Evolutionary conservation across 1,284 basidiomycete genomes (phyloP).

Genomic region (Ustilago bromivora): DNA sequence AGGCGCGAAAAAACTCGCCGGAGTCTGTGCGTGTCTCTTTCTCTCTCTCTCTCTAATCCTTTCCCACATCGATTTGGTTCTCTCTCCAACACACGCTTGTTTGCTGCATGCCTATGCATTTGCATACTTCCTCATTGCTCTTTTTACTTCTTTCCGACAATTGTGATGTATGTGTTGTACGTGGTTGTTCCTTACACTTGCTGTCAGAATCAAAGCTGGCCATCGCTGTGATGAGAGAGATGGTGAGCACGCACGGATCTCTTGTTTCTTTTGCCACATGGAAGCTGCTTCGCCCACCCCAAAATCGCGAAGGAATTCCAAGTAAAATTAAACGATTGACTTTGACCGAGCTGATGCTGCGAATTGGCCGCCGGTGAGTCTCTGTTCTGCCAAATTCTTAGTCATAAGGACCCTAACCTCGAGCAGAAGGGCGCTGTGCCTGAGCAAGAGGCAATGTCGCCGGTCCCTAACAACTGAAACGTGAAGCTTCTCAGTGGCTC

Average conservation of each 20-base stretch:
- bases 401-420: background rate
- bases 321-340: background rate
- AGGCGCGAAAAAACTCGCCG: slow-evolving; percentile 11
- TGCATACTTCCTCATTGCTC: background rate
- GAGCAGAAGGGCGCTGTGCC: too few species aligned
- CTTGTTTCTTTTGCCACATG: slow-evolving; percentile 8
- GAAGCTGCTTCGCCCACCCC: slow-evolving; percentile 2
- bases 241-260: background rate
- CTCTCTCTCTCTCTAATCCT: background rate
- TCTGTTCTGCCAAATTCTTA: background rate
- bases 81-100: background rate
- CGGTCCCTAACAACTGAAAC: slow-evolving; percentile 5
- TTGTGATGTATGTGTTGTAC: background rate
- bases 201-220: background rate
- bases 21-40: background rate
- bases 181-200: background rate
- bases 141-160: background rate
- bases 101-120: background rate
- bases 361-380: slow-evolving; percentile 21
- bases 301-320: slow-evolving; percentile 6
- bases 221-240: too few species aligned
- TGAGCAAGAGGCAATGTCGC: slow-evolving; percentile 7
- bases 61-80: slow-evolving; percentile 4
- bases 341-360: slow-evolving; percentile 30
- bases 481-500: background rate